Evolutionary conservation across 768 basidiomycete genomes (phyloP).

Genomic region (Phlebiopsis flavidoalba): DNA sequence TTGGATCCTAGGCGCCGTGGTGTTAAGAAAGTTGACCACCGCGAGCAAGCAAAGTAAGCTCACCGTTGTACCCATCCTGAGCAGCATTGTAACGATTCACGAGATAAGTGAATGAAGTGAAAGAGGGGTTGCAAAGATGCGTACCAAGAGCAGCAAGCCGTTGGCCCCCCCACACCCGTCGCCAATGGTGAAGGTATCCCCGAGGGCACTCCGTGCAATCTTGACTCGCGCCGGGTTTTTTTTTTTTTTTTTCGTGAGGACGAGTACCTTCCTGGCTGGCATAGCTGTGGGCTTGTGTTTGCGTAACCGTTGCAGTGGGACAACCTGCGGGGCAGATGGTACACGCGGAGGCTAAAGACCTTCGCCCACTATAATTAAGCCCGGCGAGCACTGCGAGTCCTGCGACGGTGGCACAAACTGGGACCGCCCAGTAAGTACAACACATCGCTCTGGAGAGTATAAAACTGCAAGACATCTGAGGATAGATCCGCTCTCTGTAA

Average conservation of each 20-base stretch:
- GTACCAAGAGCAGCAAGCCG: slow-evolving; percentile 18
- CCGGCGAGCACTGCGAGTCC: slow-evolving; percentile 13
- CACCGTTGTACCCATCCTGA: slow-evolving; percentile 17
- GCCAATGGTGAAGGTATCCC: slow-evolving; percentile 17
- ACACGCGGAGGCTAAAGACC: slow-evolving; percentile 13
- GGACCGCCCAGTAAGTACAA: slow-evolving; percentile 14
- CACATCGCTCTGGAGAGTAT: no score
- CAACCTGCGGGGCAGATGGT: slow-evolving; percentile 16
- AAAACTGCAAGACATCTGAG: no score
- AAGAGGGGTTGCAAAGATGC: not conserved
- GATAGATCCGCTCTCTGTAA: no score
- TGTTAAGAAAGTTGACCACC: not conserved
- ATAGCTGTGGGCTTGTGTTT: slow-evolving; percentile 9
- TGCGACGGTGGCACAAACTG: slow-evolving; percentile 13
- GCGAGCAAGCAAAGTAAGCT: not conserved
- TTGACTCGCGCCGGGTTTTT: slow-evolving; percentile 9
- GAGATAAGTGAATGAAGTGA: not conserved
- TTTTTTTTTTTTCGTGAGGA: no score
- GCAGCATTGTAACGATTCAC: slow-evolving; percentile 7
- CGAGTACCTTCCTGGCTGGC: slow-evolving; percentile 13
- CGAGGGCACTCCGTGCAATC: slow-evolving; percentile 12
- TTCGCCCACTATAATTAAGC: slow-evolving; percentile 16
- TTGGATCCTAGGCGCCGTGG: slow-evolving; percentile 7
- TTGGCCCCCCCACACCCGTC: slow-evolving; percentile 11
- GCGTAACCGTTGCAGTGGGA: slow-evolving; percentile 16